Conservation (phyloP, 495 filamentous ascomycete genomes). For the Penicillium malachiteum region DNA sequence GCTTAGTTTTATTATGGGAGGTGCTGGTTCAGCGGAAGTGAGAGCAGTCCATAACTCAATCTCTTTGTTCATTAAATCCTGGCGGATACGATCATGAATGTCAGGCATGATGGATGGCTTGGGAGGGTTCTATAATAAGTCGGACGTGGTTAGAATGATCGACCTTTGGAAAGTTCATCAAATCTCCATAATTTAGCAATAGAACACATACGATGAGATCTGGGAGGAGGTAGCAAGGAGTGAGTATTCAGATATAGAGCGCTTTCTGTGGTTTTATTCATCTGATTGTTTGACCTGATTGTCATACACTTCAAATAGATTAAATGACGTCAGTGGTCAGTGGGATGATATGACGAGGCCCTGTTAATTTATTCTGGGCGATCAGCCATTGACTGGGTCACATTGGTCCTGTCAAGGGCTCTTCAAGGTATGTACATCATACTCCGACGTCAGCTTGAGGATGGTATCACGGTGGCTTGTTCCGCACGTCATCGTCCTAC, state of each 20-base stretch:
- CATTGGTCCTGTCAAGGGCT: not conserved
- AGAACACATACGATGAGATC: no score
- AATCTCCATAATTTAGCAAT: no score
- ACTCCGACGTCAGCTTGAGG: not conserved
- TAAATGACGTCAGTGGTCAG: constrained; percentile 8
- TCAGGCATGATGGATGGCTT: constrained; percentile 28
- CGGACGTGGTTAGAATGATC: no score
- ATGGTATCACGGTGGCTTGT: constrained; percentile 4
- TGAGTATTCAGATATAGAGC: no score
- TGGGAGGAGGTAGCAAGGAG: no score
- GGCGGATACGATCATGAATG: constrained; percentile 47
- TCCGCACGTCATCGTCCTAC: not conserved
- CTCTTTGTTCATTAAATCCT: constrained; percentile 42
- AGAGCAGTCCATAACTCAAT: constrained; percentile 45
- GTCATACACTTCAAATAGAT: not conserved
- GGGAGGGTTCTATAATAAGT: not conserved
- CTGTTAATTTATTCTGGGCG: not conserved
- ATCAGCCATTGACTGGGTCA: constrained; percentile 2
- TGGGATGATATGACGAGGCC: constrained; percentile 1
- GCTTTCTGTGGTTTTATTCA: not conserved
- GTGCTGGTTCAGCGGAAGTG: constrained; percentile 42
- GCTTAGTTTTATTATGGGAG: constrained; percentile 39
- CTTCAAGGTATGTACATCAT: not conserved
- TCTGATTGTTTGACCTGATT: no score
- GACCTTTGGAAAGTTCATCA: no score